Evolutionary conservation across 352 stramenopile genomes (phyloP), one percentile per base, ranked within the genome.

Genomic region (Albugo candida): DNA sequence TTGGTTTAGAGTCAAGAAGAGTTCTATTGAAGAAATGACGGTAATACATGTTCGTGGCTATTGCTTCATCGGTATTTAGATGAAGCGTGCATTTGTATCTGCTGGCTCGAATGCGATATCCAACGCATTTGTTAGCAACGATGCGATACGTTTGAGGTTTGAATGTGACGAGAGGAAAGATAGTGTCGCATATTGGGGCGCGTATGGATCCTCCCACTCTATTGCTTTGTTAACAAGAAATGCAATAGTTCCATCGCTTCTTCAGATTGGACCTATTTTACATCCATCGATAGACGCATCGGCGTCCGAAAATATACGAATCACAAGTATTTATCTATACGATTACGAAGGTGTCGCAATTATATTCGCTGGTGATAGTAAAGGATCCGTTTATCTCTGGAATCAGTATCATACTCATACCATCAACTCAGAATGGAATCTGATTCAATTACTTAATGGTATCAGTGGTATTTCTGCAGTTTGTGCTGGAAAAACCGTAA

Each of bases 301-400:
- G 46, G 3, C 24, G 24, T 10, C 38, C 38, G 38, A 24, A 19
- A 43, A 43, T 8, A 43, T 8, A 10, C 65, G 58, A 42, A 56
- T 82, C 40, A 81, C 69, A 17, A 65, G 56, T 48, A 55, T 82
- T 2, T 52, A 43, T 40, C 36, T 84, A 20, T 51, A 61, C 38
- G 38, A 43, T 3, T 52, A 56, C 2, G 46, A 53, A 3, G 18
- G 8, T 13, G 5, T 34, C 5, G 18, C 50, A 17, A 54, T 49
- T 13, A 63, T 84, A 20, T n/a, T 84, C 2, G 72, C 67, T 2
- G 72, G 69, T 6, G 67, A 84, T 52, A 75, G 69, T 41, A 59
- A 77, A 44, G 69, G 72, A 18, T 59, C 61, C 44, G 67, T 78
- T n/a, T 63, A 80, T 19, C 55, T 82, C 3, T 84, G 72, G 72